Percentiles rank a stretch among this genome's conserved stretches.
Evolutionary conservation across 2,329 filamentous ascomycete genomes (phyloP).

Genomic region (Fusarium scirpi): DNA sequence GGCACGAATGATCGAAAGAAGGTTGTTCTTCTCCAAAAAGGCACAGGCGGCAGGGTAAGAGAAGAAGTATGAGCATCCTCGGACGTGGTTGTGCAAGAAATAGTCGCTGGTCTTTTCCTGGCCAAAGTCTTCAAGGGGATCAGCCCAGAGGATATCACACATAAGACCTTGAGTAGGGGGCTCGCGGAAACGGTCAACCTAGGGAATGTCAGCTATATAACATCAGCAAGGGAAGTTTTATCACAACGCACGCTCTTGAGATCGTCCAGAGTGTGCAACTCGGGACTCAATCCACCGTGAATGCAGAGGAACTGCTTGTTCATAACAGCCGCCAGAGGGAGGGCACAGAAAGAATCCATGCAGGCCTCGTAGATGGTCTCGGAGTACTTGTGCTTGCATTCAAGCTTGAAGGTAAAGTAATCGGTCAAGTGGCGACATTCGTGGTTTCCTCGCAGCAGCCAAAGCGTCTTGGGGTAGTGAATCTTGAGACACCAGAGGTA

Average conservation of each 20-base stretch:
- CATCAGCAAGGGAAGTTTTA: neutral
- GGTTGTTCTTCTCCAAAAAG: constrained; percentile 98
- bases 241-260: constrained; percentile 78
- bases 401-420: constrained; percentile 99
- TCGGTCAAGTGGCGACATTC: constrained; percentile 99
- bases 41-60: constrained; percentile 97
- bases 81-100: constrained; percentile 97
- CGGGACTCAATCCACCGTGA: constrained; percentile 94
- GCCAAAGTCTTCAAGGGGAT: constrained; percentile 97
- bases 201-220: constrained; percentile 31
- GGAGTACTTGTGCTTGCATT: constrained; percentile 99
- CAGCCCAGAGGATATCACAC: constrained; percentile 99
- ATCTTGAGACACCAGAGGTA: constrained; percentile 99
- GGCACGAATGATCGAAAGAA: constrained; percentile 95
- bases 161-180: constrained; percentile 97
- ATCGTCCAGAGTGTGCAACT: constrained; percentile 95
- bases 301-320: constrained; percentile 99
- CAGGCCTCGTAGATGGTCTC: constrained; percentile 96
- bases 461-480: constrained; percentile 97
- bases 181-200: constrained; percentile 98
- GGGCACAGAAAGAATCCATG: constrained; percentile 96
- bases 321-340: constrained; percentile 96
- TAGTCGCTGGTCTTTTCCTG: constrained; percentile 99
- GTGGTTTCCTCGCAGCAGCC: constrained; percentile 97
- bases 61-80: constrained; percentile 99